Evolutionary conservation across 148 eudicot genomes (phyloP).

Genomic region (Dysphania ambrosioides): DNA sequence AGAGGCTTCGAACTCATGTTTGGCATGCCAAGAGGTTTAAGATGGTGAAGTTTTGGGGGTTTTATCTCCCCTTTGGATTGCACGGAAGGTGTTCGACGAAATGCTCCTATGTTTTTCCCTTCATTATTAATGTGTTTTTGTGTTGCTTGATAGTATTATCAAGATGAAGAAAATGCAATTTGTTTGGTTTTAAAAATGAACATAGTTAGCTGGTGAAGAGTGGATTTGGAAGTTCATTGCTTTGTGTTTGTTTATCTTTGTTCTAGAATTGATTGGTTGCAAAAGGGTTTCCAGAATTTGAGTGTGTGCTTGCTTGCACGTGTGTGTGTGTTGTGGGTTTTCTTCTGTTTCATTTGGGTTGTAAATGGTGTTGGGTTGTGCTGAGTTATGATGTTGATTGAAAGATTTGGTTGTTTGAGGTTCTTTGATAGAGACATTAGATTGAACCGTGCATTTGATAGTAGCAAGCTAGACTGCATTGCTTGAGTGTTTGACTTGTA

Average conservation of each 20-base stretch:
- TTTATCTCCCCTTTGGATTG: constrained; percentile 65
- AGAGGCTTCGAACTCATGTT: constrained; percentile 77
- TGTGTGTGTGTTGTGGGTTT: background rate
- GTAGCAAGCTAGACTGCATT: background rate
- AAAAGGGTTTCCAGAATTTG: background rate
- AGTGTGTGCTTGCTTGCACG: background rate
- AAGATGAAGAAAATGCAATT: background rate
- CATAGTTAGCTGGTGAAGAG: background rate
- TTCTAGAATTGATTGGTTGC: background rate
- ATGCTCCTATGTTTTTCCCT: background rate
- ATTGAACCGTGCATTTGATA: no score
- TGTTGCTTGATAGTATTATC: background rate
- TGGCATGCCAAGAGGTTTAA: constrained; percentile 91
- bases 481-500: background rate
- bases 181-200: background rate
- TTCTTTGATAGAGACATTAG: background rate
- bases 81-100: constrained; percentile 60
- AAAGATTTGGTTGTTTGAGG: background rate
- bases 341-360: background rate
- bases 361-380: background rate
- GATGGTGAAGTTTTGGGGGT: constrained; percentile 77
- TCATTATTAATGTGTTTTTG: background rate
- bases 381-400: background rate
- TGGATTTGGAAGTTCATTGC: background rate
- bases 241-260: background rate